Base-by-base conservation (phyloP, 2,329 filamentous ascomycete genomes). In the Ophiostoma pallidulum region DNA sequence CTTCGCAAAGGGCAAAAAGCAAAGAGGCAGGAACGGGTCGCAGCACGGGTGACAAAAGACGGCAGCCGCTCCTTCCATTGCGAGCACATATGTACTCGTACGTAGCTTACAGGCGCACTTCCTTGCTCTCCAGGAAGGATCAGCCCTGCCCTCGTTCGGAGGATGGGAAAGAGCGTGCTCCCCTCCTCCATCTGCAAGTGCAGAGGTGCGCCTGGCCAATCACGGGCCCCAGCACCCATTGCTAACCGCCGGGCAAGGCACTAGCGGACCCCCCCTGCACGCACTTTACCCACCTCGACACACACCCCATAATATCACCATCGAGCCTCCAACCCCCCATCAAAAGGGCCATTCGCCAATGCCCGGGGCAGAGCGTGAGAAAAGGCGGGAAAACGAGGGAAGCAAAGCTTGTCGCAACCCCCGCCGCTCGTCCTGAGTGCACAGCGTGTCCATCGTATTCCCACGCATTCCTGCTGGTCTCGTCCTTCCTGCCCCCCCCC, bases 211-310 rank as follows among this genome's bases (percentile, higher is more conserved):
- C 5, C 29, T 26, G n/a, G 37, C 45, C 45, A 47, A 47, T 47
- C 45, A 47, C 29, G 14, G n/a, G 45, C 29, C 12, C 10, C 6
- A 47, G 45, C 45, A 47, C 41, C 28, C 12, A n/a, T 10, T 14
- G 35, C 18, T 47, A 47, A 28, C 37, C 45, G 45, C 45, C 37
- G 45, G 40, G 36, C 44, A 44, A 37, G 28, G n/a, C 35, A n/a
- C n/a, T n/a, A 14, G 18, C n/a, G 14, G 13, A 32, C 14, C 16
- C 32, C 35, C 36, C 43, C 36, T 46, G 35, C 19, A 32, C 33
- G 14, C n/a, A n/a, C n/a, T n/a, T n/a, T n/a, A n/a, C 4, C 20
- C 29, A 19, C 9, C 16, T 32, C n/a, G 10, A 14, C 20, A n/a
- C 41, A 18, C 16, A 26, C 14, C 16, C 20, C 29, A 39, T 16